Percentiles rank a stretch among this genome's conserved stretches.
Evolutionary conservation across 2,329 filamentous ascomycete genomes (phyloP).

Genomic region (Aureobasidium melanogenum): DNA sequence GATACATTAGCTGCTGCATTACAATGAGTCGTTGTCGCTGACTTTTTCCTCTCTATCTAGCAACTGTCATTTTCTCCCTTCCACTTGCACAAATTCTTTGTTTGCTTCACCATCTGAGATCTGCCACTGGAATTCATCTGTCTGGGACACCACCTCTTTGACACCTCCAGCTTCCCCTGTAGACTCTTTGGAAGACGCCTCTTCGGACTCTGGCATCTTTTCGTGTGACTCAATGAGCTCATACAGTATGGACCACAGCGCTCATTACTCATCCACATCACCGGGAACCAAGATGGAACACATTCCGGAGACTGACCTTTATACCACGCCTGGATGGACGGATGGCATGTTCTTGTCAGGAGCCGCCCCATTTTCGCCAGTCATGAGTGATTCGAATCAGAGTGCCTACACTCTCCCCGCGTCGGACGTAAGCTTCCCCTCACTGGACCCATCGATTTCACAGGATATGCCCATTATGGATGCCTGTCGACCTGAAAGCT

Average conservation of each 20-base stretch:
- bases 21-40: neutral
- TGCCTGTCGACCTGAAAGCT: neutral
- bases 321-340: slow-evolving; percentile 13
- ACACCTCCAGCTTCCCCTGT: slow-evolving; percentile 13
- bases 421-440: slow-evolving; percentile 7
- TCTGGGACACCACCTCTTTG: slow-evolving; percentile 9
- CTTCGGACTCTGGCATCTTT: slow-evolving; percentile 11
- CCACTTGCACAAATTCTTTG: slow-evolving; percentile 10
- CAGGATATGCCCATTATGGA: slow-evolving; percentile 3
- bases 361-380: slow-evolving; percentile 5
- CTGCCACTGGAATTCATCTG: slow-evolving; percentile 14
- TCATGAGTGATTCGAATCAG: slow-evolving; percentile 6
- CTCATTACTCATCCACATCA: slow-evolving; percentile 22
- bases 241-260: slow-evolving; percentile 33
- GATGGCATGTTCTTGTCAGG: neutral
- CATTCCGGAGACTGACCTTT: slow-evolving; percentile 25
- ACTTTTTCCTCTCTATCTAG: slow-evolving; percentile 10
- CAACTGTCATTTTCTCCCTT: slow-evolving; percentile 13
- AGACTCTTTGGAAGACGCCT: slow-evolving; percentile 4
- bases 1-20: neutral
- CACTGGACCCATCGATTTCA: neutral
- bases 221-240: slow-evolving; percentile 21
- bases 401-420: slow-evolving; percentile 2
- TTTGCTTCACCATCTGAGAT: slow-evolving; percentile 13
- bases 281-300: slow-evolving; percentile 26